Evolutionary conservation across 2,329 filamentous ascomycete genomes (phyloP).

Genomic region (Talaromyces piceae): DNA sequence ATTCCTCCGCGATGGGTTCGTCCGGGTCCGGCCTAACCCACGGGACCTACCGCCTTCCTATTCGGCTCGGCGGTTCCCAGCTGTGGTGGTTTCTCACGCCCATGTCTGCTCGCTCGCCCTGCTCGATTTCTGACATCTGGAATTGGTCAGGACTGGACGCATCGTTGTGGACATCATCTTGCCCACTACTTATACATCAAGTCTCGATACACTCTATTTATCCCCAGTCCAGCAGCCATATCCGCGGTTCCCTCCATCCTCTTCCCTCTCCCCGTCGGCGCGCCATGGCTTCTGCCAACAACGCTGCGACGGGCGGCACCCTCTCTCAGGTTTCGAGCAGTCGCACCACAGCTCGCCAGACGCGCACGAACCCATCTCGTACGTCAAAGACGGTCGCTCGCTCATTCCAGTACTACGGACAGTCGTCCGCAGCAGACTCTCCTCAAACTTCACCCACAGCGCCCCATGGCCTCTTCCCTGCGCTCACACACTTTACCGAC

Average conservation of each 20-base stretch:
- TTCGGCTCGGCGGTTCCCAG: background rate
- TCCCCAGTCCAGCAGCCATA: background rate
- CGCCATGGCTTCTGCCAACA: slow-evolving; percentile 18
- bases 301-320: slow-evolving; percentile 16
- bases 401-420: slow-evolving; percentile 33
- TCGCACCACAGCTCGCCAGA: slow-evolving; percentile 37
- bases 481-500: slow-evolving; percentile 73
- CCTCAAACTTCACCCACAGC: slow-evolving; percentile 19
- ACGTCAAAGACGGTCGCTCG: slow-evolving; percentile 39
- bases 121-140: no score
- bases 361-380: slow-evolving; percentile 43
- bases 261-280: background rate
- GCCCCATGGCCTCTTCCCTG: slow-evolving; percentile 53
- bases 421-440: slow-evolving; percentile 16
- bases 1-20: background rate
- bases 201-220: background rate
- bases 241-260: background rate
- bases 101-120: background rate
- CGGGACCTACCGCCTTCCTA: slow-evolving; percentile 5
- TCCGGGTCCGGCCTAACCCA: background rate
- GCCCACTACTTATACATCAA: background rate
- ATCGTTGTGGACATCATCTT: background rate
- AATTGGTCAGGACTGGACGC: background rate
- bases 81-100: background rate
- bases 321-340: slow-evolving; percentile 23